Evolutionary conservation across 768 basidiomycete genomes (phyloP).

Genomic region (Pisolithus albus): DNA sequence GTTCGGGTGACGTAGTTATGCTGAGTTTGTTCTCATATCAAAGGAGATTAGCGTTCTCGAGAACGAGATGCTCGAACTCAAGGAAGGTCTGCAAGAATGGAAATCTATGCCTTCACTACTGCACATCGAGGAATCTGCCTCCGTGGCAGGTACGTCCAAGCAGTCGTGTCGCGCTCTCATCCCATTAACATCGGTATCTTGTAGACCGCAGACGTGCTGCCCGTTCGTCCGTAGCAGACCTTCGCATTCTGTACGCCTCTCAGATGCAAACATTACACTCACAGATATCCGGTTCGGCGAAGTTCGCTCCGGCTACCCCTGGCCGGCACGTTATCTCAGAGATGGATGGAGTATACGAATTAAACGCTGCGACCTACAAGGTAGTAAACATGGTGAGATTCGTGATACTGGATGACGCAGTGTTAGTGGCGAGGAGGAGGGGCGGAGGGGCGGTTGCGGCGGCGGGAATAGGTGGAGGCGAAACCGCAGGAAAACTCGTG

Average conservation of each 20-base stretch:
- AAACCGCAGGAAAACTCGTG: conserved; percentile 65
- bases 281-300: conserved; percentile 89
- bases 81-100: conserved; percentile 91
- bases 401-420: conserved; percentile 85
- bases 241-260: conserved; percentile 87
- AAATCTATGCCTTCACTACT: conserved; percentile 91
- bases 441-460: conserved; percentile 49
- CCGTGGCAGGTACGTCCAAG: conserved; percentile 40
- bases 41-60: conserved; percentile 96
- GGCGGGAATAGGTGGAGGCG: conserved; percentile 55
- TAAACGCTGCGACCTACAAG: conserved; percentile 96
- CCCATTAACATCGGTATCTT: conserved; percentile 29
- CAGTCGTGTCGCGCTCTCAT: conserved; percentile 18
- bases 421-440: conserved; percentile 77
- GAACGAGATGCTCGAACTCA: conserved; percentile 96
- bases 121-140: conserved; percentile 79
- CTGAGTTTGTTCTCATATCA: conserved; percentile 93
- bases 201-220: conserved; percentile 51
- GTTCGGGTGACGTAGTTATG: conserved; percentile 54
- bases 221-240: conserved; percentile 93
- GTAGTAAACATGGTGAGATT: conserved; percentile 81
- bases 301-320: conserved; percentile 86
- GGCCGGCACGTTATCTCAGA: conserved; percentile 89
- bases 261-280: conserved; percentile 90
- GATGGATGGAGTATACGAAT: conserved; percentile 70